Conservation (phyloP, 2,329 filamentous ascomycete species). For the Aaosphaeria pasadenensis region DNA sequence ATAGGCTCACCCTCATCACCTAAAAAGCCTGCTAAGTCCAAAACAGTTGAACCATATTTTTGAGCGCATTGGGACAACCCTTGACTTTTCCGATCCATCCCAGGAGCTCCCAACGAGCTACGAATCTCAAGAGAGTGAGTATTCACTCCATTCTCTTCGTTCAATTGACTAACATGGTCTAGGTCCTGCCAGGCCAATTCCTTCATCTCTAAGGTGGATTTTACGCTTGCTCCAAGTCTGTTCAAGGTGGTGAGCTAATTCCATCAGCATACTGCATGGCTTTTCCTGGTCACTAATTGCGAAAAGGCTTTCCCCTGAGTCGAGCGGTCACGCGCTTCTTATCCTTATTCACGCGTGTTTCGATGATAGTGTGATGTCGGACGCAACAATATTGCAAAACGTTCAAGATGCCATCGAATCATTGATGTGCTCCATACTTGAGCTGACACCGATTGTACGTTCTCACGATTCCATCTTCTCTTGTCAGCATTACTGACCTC, state of each 20-base stretch:
- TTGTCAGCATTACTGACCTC: constrained; percentile 4
- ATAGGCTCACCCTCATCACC: constrained; percentile 18
- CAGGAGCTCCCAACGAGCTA: no score
- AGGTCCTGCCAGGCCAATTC: constrained; percentile 5
- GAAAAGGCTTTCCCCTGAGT: constrained; percentile 17
- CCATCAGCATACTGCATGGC: no score
- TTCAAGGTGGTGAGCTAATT: constrained; percentile 20
- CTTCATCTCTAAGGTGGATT: constrained; percentile 19
- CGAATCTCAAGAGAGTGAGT: no score
- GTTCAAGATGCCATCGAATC: constrained; percentile 33
- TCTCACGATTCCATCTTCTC: background rate
- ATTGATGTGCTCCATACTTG: constrained; percentile 24
- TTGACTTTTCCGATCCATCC: no score
- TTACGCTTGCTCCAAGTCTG: constrained; percentile 19
- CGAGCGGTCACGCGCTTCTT: constrained; percentile 19
- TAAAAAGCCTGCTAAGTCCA: constrained; percentile 24
- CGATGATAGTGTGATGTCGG: constrained; percentile 26
- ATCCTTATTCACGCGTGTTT: constrained; percentile 28
- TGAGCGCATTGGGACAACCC: no score
- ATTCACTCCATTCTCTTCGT: no score
- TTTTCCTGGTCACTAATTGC: background rate
- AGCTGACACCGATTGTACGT: constrained; percentile 20
- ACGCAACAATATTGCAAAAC: constrained; percentile 11
- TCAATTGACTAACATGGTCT: no score
- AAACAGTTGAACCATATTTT: no score